Evolutionary conservation across 768 basidiomycete genomes (phyloP), one percentile per base, ranked within the genome.

Genomic region (Tremella fuciformis): DNA sequence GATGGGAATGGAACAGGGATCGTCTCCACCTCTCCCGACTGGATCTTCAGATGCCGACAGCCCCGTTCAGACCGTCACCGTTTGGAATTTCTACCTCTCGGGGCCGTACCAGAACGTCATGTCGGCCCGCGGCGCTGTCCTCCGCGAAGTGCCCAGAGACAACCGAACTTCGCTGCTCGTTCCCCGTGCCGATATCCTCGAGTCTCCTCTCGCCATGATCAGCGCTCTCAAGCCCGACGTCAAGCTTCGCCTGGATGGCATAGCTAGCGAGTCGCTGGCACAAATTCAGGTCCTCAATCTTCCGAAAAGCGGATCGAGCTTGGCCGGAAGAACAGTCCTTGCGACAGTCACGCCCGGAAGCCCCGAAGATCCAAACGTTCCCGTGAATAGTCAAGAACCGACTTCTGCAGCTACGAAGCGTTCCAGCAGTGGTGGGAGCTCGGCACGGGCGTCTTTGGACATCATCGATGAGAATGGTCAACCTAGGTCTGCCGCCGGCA

Each of bases 281-380:
- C 89, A 92, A 75, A 91, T 97, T 72, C 87, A 91, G 22, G 91
- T 97, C 65, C 88, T 94, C 70, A 93, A 94, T 67, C 87, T 88
- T 11, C 63, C 65, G 22, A 59, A 52, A 19, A 51, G 58, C 13
- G 60, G 60, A 7, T 41, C 48, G 38, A 48, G 26, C 47, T 52
- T 54, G 13, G 42, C 58, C 8, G 63, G 53, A 2, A 60, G 58
- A 3, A 53, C 57, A 6, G 63, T 60, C 21, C 41, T 64, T 3
- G 64, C 64, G 13, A 66, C 62, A 15, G 58, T 59, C 11, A 65
- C 57, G 38, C 66, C 58, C 3, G 50, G 59, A 26, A 42, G 48
- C 38, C 48, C 29, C 16, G 21, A 29, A 49, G 7, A 18, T 8
- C 42, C 34, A 18, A 25, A 39, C 19, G 44, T 25, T 29, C 65